Conservation (phyloP, 352 stramenopile genomes). For the Phytophthora nicotianae region DNA sequence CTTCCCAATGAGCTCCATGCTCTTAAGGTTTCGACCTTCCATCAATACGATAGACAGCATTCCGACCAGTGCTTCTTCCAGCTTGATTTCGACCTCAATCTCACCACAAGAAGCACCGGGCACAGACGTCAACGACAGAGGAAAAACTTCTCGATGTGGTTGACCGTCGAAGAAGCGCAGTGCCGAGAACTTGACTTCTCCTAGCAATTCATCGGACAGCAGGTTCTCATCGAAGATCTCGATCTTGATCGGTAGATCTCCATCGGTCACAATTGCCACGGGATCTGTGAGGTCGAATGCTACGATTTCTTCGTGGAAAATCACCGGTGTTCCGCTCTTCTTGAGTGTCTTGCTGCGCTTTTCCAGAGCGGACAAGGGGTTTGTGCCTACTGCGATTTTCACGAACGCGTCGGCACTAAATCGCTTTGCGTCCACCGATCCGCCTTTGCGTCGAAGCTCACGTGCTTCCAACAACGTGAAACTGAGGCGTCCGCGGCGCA, state of each 20-base stretch:
- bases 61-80: conserved; percentile 78
- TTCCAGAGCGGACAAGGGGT: conserved; percentile 71
- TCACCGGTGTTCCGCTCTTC: conserved; percentile 72
- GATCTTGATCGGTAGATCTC: conserved; percentile 74
- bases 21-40: conserved; percentile 90
- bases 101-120: conserved; percentile 46
- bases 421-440: conserved; percentile 53
- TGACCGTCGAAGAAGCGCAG: conserved; percentile 83
- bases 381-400: conserved; percentile 76
- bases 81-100: conserved; percentile 72
- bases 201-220: conserved; percentile 86
- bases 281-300: conserved; percentile 86
- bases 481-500: conserved; percentile 69
- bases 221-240: conserved; percentile 91
- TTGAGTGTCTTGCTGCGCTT: conserved; percentile 86
- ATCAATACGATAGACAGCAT: conserved; percentile 89
- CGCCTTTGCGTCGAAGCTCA: conserved; percentile 62
- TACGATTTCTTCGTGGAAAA: conserved; percentile 89
- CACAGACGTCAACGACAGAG: conserved; percentile 50
- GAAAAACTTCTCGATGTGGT: conserved; percentile 57
- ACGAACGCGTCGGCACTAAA: conserved; percentile 86
- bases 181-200: conserved; percentile 66
- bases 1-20: conserved; percentile 90
- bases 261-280: conserved; percentile 63
- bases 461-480: conserved; percentile 77